Evolutionary conservation across 2,329 filamentous ascomycete genomes (phyloP).

Genomic region (Colletotrichum sp.): DNA sequence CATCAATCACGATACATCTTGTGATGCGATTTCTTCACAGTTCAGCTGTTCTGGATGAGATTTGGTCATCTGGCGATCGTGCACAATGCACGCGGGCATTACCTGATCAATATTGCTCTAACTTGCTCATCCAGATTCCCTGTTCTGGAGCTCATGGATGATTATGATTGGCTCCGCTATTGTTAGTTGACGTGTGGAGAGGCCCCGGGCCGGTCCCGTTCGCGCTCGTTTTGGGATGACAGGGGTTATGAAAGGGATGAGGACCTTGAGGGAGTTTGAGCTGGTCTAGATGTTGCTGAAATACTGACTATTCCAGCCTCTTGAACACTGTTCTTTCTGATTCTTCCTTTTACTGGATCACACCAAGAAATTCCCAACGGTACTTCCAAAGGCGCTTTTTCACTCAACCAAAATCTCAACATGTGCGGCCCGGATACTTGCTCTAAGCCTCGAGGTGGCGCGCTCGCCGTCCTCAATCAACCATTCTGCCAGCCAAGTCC

Average conservation of each 20-base stretch:
- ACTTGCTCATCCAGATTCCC: constrained; percentile 37
- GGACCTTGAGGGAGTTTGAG: constrained; percentile 19
- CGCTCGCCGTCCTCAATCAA: constrained; percentile 47
- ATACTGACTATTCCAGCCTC: not conserved
- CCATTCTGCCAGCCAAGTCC: not conserved
- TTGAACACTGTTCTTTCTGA: not conserved
- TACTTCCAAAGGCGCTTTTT: not conserved
- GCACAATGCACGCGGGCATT: not conserved
- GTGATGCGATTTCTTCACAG: not conserved
- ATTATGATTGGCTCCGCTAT: constrained; percentile 32
- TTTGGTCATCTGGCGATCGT: not conserved
- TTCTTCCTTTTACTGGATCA: not conserved
- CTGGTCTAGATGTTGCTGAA: not conserved
- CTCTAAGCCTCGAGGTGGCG: constrained; percentile 47
- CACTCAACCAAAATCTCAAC: not conserved
- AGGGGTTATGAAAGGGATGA: not conserved
- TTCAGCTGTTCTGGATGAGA: not conserved
- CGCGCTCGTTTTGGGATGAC: constrained; percentile 16
- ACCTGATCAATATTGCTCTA: constrained; percentile 35
- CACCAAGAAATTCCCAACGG: not conserved
- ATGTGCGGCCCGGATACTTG: constrained; percentile 53
- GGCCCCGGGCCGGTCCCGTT: constrained; percentile 12
- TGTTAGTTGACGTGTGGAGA: not conserved
- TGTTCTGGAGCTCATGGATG: constrained; percentile 23
- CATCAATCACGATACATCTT: not conserved